Percentiles rank a stretch among this genome's conserved stretches.
These are phyloP conservation scores for Lasiosphaeria hispida DNA, from an alignment of 495 filamentous ascomycete species.

Conservation along the genomic window DNA sequence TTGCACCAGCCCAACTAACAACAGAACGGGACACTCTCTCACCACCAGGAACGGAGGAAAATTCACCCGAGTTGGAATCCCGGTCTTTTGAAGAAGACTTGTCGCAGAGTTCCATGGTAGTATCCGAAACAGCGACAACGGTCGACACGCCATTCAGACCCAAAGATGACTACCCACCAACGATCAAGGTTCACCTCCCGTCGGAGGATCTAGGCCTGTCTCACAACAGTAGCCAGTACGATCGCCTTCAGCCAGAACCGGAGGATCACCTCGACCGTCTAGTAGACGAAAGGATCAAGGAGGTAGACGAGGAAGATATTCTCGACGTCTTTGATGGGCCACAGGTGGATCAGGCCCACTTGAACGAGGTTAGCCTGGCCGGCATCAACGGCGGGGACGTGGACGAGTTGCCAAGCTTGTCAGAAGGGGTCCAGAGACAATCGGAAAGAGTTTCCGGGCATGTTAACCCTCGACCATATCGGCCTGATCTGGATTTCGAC, in stretches of 20 bases:
- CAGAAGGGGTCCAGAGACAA: background rate
- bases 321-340: slow-evolving; percentile 3
- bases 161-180: slow-evolving; percentile 8
- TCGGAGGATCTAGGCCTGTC: slow-evolving; percentile 11
- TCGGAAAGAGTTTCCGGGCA: background rate
- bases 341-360: background rate
- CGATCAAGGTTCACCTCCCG: slow-evolving; percentile 23
- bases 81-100: slow-evolving; percentile 1
- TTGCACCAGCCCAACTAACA: background rate
- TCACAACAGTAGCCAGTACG: too few species aligned
- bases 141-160: slow-evolving; percentile 5
- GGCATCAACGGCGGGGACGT: background rate
- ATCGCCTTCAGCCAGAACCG: background rate
- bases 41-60: background rate
- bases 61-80: background rate
- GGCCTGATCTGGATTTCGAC: slow-evolving; percentile 17
- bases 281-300: background rate
- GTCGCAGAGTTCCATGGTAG: background rate
- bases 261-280: background rate
- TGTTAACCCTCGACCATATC: background rate
- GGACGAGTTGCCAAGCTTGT: background rate
- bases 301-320: background rate
- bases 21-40: background rate
- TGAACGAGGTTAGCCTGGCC: background rate
- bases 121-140: slow-evolving; percentile 9